These are phyloP conservation scores for Pinus tabuliformis DNA, from an alignment of 75 land plant species.

Conservation along the genomic window DNA sequence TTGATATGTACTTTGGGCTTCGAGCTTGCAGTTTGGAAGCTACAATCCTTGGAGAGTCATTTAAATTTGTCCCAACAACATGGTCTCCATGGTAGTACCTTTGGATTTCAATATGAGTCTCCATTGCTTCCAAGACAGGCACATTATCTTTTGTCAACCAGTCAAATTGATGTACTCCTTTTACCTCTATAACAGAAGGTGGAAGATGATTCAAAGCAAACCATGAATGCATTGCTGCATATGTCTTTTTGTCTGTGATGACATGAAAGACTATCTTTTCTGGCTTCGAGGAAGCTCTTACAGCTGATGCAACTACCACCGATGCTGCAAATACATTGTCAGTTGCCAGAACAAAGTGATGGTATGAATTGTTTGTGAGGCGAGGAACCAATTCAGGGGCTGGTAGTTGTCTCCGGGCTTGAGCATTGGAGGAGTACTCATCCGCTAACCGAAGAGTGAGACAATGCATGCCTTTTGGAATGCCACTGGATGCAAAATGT, in stretches of 20 bases:
- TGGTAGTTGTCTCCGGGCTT: conserved; percentile 80
- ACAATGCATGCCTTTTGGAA: conserved; percentile 93
- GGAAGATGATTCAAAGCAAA: conserved; percentile 78
- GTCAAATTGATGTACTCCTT: conserved; percentile 87
- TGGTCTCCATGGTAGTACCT: conserved; percentile 91
- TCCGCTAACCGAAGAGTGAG: conserved; percentile 84
- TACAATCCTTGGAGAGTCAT: conserved; percentile 60
- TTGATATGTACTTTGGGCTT: conserved; percentile 92
- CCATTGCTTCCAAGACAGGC: conserved; percentile 90
- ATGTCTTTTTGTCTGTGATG: conserved; percentile 95
- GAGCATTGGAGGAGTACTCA: conserved; percentile 95
- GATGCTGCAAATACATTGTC: conserved; percentile 92
- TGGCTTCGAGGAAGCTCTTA: conserved; percentile 53
- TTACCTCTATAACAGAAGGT: conserved; percentile 89
- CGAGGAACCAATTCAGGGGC: conserved; percentile 70
- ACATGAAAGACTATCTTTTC: conserved; percentile 83
- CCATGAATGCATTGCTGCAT: conserved; percentile 99
- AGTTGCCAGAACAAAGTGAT: conserved; percentile 70
- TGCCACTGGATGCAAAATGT: conserved; percentile 89
- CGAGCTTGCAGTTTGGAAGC: conserved; percentile 89
- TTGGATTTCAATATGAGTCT: conserved; percentile 60
- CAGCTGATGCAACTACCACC: conserved; percentile 80
- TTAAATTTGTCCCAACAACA: conserved; percentile 56
- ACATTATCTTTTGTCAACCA: conserved; percentile 94
- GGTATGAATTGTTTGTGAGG: conserved; percentile 69